Evolutionary conservation across 495 filamentous ascomycete genomes (phyloP), one percentile per base, ranked within the genome.

Genomic region (Lepidopterella palustris): DNA sequence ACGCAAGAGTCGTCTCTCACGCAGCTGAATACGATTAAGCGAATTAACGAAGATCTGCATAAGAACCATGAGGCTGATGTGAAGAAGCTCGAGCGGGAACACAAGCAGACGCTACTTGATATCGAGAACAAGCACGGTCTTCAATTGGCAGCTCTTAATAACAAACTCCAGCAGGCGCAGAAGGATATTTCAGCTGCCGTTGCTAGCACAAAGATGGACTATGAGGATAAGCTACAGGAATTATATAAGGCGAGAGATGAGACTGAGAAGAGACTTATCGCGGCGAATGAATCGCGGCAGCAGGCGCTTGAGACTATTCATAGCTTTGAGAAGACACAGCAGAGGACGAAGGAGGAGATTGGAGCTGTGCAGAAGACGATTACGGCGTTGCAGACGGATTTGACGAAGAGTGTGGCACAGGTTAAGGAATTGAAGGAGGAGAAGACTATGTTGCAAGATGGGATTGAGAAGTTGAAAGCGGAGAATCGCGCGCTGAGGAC

Each of bases 31-130:
- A 78, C 80, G 52, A 81, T 88, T 35, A 86, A 84, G 62, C 81
- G 80, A 25, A 82, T 84, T 54, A 87, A 86, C 58, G 87, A 92
- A 50, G 80, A 80, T 8, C 77, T 92, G 13, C 89, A 90, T 63
- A 78, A 78, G 53, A 77, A 81, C 42, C 87, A 93, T 67, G 87
- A 88, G 49, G 74, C 76, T 23, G 84, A 86, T 31, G 31, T 70
- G 1, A 55, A 65, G 59, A 69, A 69, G 57, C 35, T 70, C 23
- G 59, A 72, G 50, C 42, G 56, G 42, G 45, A 70, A 49, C 59
- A 70, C 63, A 25, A 60, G 45, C 56, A 57, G 24, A 53, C 57
- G 8, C 53, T 79, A 47, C 71, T 76, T 13, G 73, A 72, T 26
- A 56, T 78, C 47, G 72, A 79, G 58, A 77, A 79, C 47, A 75